These are phyloP conservation scores for Penstemon barbatus DNA, from an alignment of 257 asterid genomes.

Conservation along the genomic window DNA sequence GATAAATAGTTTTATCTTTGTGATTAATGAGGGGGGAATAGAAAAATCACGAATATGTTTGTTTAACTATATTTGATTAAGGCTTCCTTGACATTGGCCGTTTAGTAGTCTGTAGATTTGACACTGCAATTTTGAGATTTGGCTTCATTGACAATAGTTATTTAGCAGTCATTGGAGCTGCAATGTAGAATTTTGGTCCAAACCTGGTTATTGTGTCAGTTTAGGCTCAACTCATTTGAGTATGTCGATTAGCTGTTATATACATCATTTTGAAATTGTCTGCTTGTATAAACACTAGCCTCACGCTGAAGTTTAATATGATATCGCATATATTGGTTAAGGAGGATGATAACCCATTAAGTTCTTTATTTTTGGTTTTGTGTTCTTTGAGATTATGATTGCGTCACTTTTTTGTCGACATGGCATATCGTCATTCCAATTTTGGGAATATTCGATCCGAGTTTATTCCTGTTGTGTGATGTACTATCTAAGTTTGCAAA, in stretches of 20 bases:
- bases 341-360: neutral
- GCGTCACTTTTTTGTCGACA: neutral
- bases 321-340: neutral
- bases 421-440: neutral
- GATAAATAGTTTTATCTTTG: neutral
- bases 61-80: slow-evolving; percentile 2
- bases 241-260: neutral
- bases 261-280: neutral
- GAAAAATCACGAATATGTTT: neutral
- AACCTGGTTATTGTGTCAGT: no score
- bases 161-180: neutral
- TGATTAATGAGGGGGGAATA: neutral
- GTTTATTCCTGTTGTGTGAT: neutral
- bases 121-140: neutral
- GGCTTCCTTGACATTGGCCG: neutral
- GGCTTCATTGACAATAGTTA: neutral
- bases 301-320: slow-evolving; percentile 1
- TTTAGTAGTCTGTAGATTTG: neutral
- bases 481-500: neutral
- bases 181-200: no score
- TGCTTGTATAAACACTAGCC: neutral
- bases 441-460: neutral
- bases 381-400: neutral
- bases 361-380: neutral
- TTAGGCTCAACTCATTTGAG: neutral